These are phyloP conservation scores for Thuja plicata DNA, from an alignment of 83 land plant species.

Conservation along the genomic window DNA sequence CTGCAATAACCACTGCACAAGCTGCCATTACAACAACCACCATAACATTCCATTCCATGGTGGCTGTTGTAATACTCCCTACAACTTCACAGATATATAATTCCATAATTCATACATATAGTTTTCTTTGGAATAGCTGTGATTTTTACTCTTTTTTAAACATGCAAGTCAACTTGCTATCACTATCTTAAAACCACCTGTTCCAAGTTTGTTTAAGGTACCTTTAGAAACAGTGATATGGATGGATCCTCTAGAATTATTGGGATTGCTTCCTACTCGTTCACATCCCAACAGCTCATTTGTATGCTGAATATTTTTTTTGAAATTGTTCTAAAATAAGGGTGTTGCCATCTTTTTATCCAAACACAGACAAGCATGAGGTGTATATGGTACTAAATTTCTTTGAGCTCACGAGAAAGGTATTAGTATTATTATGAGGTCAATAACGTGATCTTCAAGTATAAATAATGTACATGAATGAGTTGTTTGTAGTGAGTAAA, in stretches of 20 bases:
- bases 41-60: not conserved
- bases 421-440: not conserved
- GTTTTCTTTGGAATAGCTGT: not conserved
- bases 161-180: not conserved
- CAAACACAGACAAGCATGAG: not conserved
- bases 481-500: not conserved
- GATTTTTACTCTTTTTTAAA: not conserved
- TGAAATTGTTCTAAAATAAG: not conserved
- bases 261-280: constrained; percentile 4
- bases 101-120: not conserved
- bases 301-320: not conserved
- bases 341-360: not conserved
- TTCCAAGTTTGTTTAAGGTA: not conserved
- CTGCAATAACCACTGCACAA: not conserved
- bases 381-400: not conserved
- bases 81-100: not conserved
- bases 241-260: not conserved
- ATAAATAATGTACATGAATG: not conserved
- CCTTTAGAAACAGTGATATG: not conserved
- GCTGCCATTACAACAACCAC: not conserved
- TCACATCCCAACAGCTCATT: constrained; percentile 3
- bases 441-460: not conserved
- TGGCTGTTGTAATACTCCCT: not conserved
- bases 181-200: not conserved
- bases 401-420: not conserved